Conservation (phyloP, 2,329 filamentous ascomycete species). For the Monosporascus ibericus region DNA sequence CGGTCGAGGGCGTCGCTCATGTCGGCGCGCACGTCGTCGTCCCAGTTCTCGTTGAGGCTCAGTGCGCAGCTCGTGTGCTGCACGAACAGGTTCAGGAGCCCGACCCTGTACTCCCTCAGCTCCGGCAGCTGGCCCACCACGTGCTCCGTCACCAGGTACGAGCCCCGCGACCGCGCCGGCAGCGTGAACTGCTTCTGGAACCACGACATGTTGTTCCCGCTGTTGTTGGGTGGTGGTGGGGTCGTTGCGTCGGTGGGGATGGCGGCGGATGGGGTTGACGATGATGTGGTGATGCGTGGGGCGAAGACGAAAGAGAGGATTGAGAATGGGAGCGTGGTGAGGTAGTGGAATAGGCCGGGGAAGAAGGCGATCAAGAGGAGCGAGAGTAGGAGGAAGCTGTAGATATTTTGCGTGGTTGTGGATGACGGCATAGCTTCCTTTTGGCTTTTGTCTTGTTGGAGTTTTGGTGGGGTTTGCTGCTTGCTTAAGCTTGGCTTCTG, state of each 20-base stretch:
- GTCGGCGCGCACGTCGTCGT: conserved; percentile 77
- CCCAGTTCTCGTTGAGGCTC: conserved; percentile 88
- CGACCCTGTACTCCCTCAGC: conserved; percentile 75
- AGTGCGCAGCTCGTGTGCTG: conserved; percentile 93
- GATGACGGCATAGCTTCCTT: conserved; percentile 33
- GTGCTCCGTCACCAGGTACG: conserved; percentile 81
- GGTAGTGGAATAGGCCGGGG: conserved; percentile 44
- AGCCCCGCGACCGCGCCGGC: conserved; percentile 70
- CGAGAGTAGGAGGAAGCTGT: conserved; percentile 39
- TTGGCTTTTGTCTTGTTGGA: conserved; percentile 6
- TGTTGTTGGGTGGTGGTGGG: neutral
- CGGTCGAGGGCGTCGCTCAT: conserved; percentile 93
- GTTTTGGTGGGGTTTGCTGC: conserved; percentile 19
- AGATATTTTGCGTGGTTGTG: conserved; percentile 27
- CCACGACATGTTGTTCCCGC: conserved; percentile 59
- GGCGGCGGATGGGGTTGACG: conserved; percentile 1
- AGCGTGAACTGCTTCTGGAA: conserved; percentile 80
- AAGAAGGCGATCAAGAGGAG: conserved; percentile 47
- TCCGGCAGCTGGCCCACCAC: conserved; percentile 70
- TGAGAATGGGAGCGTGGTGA: conserved; percentile 43
- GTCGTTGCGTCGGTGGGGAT: too few species aligned
- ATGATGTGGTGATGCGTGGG: conserved; percentile 9
- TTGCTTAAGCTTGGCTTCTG: neutral
- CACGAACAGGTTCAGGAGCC: conserved; percentile 81
- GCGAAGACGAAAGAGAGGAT: conserved; percentile 30